Evolutionary conservation across 768 basidiomycete genomes (phyloP).

Genomic region (Tephrocybe sp.): DNA sequence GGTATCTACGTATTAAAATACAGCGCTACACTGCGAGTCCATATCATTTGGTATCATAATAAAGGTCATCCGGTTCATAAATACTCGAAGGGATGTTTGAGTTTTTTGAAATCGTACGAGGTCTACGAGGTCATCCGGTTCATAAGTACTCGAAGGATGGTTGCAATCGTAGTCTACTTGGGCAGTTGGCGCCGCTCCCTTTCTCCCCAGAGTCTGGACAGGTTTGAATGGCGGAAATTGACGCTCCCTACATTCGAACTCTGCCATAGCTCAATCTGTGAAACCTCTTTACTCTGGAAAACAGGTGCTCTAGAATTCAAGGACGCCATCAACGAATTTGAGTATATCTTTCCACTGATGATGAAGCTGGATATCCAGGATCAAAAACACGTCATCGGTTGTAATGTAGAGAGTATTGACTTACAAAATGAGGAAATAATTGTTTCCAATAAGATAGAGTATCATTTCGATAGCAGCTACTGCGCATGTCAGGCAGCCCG

Average conservation of each 20-base stretch:
- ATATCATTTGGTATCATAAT: no score
- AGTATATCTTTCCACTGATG: slow-evolving; percentile 7
- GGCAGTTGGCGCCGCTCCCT: no score
- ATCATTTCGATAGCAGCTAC: not conserved
- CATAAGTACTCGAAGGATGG: no score
- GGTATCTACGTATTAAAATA: no score
- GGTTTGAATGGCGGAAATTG: not conserved
- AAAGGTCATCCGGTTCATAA: no score
- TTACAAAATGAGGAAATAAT: not conserved
- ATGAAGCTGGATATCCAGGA: not conserved
- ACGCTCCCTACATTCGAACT: not conserved
- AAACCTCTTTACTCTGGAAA: not conserved
- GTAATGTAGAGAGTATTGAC: not conserved
- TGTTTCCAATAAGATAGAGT: not conserved
- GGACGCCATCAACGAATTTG: slow-evolving; percentile 3
- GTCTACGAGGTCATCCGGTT: no score
- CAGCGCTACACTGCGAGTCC: no score
- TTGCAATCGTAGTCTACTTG: no score
- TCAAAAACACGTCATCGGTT: not conserved
- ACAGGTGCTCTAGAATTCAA: not conserved
- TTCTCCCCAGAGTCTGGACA: not conserved
- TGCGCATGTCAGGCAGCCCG: not conserved
- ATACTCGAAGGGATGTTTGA: no score
- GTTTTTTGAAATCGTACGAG: no score
- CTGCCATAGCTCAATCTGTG: not conserved